Percentiles rank a stretch among this genome's conserved stretches.
phyloP scores from a whole-genome alignment of 169 alveolate species.

The Plasmodium fragile region DNA sequence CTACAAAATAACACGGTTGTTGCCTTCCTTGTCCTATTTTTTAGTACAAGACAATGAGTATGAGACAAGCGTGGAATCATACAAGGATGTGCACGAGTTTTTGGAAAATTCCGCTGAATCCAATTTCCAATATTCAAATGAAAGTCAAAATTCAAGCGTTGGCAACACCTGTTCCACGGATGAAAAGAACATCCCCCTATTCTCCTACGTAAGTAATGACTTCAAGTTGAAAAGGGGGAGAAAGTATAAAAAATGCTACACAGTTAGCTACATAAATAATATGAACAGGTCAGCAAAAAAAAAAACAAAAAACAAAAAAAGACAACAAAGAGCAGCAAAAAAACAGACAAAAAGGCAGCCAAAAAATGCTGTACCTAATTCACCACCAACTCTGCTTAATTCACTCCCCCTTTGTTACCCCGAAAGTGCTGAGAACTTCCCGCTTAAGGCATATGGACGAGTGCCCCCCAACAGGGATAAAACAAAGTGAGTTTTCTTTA shows the following conservation, averaged over 20 bases:
- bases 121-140: slow-evolving; percentile 32
- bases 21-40: neutral
- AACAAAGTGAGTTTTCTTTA: slow-evolving; percentile 24
- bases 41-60: slow-evolving; percentile 67
- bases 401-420: neutral
- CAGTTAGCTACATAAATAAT: slow-evolving; percentile 64
- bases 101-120: slow-evolving; percentile 61
- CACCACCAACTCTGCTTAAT: neutral
- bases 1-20: neutral
- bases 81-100: slow-evolving; percentile 50
- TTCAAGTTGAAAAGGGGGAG: slow-evolving; percentile 30
- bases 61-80: slow-evolving; percentile 48
- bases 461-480: slow-evolving; percentile 5
- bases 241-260: slow-evolving; percentile 31
- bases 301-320: slow-evolving; percentile 4
- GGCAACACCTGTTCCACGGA: slow-evolving; percentile 22
- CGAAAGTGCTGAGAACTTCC: slow-evolving; percentile 34
- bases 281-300: slow-evolving; percentile 69
- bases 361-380: neutral
- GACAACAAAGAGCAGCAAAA: neutral
- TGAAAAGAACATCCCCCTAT: slow-evolving; percentile 20
- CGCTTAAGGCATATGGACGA: slow-evolving; percentile 46
- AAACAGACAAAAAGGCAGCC: neutral
- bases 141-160: slow-evolving; percentile 30
- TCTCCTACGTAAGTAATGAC: slow-evolving; percentile 25